A percentile compares a stretch with the other conserved stretches of the same genome.
phyloP scores from a whole-genome alignment of 2,329 filamentous ascomycete species.

The Aureobasidium sp. region DNA sequence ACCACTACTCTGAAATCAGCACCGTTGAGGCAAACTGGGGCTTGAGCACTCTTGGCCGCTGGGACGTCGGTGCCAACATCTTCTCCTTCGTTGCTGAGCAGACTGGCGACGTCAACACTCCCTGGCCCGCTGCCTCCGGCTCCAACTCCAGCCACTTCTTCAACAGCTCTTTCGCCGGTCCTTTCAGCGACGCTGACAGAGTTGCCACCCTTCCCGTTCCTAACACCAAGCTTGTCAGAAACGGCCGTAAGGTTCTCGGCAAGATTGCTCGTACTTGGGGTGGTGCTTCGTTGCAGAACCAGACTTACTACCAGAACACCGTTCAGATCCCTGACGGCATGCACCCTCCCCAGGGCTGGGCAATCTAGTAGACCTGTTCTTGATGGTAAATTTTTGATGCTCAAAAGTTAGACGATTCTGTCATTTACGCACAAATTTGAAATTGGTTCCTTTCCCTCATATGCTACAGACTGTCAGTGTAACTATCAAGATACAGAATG shows the following conservation, averaged over 20 bases:
- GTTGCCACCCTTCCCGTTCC: constrained; percentile 21
- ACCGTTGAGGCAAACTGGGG: constrained; percentile 39
- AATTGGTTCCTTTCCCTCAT: background rate
- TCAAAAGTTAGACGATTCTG: background rate
- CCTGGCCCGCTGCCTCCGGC: constrained; percentile 20
- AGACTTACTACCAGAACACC: constrained; percentile 23
- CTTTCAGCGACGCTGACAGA: constrained; percentile 22
- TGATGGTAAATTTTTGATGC: background rate
- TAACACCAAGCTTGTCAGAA: constrained; percentile 22
- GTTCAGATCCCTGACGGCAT: constrained; percentile 26
- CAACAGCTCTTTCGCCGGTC: constrained; percentile 26
- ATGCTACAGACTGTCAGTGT: no score
- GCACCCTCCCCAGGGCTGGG: constrained; percentile 23
- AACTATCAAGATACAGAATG: no score
- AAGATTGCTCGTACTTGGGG: constrained; percentile 20
- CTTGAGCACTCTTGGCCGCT: constrained; percentile 36
- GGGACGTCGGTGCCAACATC: constrained; percentile 40
- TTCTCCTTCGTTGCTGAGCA: constrained; percentile 29
- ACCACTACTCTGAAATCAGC: constrained; percentile 38
- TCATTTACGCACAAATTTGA: background rate
- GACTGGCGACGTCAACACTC: constrained; percentile 25
- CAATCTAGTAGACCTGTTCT: no score
- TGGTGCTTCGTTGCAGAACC: background rate
- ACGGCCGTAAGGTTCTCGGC: constrained; percentile 23
- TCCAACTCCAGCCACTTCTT: constrained; percentile 21